A percentile compares a stretch with the other conserved stretches of the same genome.
phyloP scores from a whole-genome alignment of 1,284 basidiomycete species.

The Trametes hirsuta region DNA sequence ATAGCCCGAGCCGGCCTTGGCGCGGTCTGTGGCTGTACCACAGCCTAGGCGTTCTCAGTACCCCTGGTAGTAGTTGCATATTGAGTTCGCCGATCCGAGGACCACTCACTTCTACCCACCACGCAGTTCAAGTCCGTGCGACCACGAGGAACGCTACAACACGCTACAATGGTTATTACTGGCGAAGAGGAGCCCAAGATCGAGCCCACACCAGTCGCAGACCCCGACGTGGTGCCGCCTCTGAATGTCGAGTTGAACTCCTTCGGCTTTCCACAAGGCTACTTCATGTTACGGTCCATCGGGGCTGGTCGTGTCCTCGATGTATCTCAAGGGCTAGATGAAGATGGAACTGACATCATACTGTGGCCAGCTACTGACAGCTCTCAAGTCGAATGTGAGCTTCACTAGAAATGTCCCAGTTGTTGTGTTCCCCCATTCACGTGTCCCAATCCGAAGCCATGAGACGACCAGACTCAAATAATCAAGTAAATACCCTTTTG shows the following conservation, averaged over 20 bases:
- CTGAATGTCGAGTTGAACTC: constrained; percentile 32
- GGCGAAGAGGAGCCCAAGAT: constrained; percentile 15
- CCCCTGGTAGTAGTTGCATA: too few species aligned
- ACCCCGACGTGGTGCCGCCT: constrained; percentile 8
- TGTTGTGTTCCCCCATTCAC: neutral
- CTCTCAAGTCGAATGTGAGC: constrained; percentile 71
- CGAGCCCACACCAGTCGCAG: neutral
- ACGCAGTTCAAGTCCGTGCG: neutral
- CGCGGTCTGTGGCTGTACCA: constrained; percentile 7
- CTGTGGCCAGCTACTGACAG: constrained; percentile 74
- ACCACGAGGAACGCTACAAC: neutral
- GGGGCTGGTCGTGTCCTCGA: constrained; percentile 66
- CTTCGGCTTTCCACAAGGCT: constrained; percentile 73
- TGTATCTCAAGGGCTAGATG: constrained; percentile 54
- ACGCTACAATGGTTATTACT: constrained; percentile 17
- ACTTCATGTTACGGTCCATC: constrained; percentile 71
- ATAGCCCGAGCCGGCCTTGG: neutral
- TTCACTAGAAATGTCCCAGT: neutral
- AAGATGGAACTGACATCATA: constrained; percentile 67
- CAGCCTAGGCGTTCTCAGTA: neutral
- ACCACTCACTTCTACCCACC: neutral
- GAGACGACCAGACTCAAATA: constrained; percentile 67
- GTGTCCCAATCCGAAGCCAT: constrained; percentile 46
- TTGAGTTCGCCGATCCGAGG: too few species aligned
- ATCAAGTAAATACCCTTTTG: constrained; percentile 57